These are phyloP conservation scores for Pseudogymnoascus sp. DNA, from an alignment of 2,329 filamentous ascomycete species.

Conservation along the genomic window DNA sequence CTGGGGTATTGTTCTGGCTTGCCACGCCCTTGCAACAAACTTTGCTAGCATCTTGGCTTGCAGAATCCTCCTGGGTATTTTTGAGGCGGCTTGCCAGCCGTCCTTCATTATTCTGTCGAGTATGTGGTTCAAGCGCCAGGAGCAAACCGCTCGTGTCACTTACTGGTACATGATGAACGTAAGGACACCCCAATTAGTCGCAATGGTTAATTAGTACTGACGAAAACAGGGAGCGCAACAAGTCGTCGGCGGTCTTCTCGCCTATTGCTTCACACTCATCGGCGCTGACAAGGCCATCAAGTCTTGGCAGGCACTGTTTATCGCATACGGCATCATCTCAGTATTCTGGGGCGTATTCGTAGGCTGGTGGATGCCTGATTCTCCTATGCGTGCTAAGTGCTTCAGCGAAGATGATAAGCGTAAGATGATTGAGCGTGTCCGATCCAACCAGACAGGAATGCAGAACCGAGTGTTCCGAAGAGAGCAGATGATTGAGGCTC, in stretches of 20 bases:
- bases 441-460: conserved; percentile 50
- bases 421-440: conserved; percentile 44
- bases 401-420: conserved; percentile 36
- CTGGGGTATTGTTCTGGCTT: conserved; percentile 50
- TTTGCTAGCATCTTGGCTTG: conserved; percentile 54
- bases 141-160: conserved; percentile 55
- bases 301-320: conserved; percentile 53
- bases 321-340: conserved; percentile 39
- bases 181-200: conserved; percentile 28
- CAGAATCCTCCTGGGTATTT: conserved; percentile 58
- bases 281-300: conserved; percentile 36
- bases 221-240: conserved; percentile 44
- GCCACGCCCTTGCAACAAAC: conserved; percentile 53
- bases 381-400: conserved; percentile 39
- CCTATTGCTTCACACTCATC: conserved; percentile 50
- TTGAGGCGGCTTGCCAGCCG: conserved; percentile 60
- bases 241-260: conserved; percentile 54
- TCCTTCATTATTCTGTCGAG: conserved; percentile 58
- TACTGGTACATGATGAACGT: conserved; percentile 52
- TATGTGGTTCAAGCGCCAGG: conserved; percentile 65
- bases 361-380: conserved; percentile 41
- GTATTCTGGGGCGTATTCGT: conserved; percentile 37
- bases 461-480: conserved; percentile 42
- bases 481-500: conserved; percentile 42
- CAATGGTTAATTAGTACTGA: not conserved